These are phyloP conservation scores for Amanita subjunquillea DNA, from an alignment of 768 basidiomycete genomes.

Conservation along the genomic window DNA sequence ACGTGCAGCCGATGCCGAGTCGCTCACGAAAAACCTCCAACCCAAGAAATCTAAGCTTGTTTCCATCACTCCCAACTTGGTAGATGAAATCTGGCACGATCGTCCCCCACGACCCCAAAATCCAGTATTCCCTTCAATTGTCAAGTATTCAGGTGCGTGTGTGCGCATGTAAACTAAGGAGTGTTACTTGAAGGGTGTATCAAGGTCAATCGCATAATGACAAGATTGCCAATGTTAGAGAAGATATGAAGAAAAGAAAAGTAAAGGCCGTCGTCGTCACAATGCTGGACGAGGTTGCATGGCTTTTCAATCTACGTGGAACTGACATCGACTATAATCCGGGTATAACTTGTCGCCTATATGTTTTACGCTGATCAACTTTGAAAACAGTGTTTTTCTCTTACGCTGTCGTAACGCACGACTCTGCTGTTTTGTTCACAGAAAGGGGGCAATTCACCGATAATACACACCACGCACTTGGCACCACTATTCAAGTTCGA, in stretches of 20 bases:
- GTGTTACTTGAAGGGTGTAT: background rate
- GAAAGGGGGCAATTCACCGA: constrained; percentile 41
- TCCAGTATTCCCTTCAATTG: constrained; percentile 54
- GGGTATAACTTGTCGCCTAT: constrained; percentile 17
- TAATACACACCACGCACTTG: constrained; percentile 37
- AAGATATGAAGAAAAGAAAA: constrained; percentile 53
- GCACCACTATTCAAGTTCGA: constrained; percentile 46
- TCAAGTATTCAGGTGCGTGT: constrained; percentile 60
- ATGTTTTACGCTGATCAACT: background rate
- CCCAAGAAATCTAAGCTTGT: constrained; percentile 52
- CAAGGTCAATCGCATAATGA: constrained; percentile 48
- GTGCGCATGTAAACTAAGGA: background rate
- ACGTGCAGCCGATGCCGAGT: constrained; percentile 50
- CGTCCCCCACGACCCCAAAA: constrained; percentile 64
- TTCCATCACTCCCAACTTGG: constrained; percentile 57
- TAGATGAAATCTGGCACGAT: constrained; percentile 72
- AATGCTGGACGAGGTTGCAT: constrained; percentile 93
- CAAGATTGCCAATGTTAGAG: constrained; percentile 61
- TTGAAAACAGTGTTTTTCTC: constrained; percentile 72
- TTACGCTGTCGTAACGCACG: constrained; percentile 67
- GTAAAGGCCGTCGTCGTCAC: constrained; percentile 69
- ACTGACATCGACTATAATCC: constrained; percentile 85
- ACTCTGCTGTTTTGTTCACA: constrained; percentile 59
- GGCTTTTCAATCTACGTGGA: constrained; percentile 89
- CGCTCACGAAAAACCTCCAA: constrained; percentile 45